Evolutionary conservation across 176 grass and related monocot genomes (phyloP), one percentile per base, ranked within the genome.

Genomic region (Otatea glauca): DNA sequence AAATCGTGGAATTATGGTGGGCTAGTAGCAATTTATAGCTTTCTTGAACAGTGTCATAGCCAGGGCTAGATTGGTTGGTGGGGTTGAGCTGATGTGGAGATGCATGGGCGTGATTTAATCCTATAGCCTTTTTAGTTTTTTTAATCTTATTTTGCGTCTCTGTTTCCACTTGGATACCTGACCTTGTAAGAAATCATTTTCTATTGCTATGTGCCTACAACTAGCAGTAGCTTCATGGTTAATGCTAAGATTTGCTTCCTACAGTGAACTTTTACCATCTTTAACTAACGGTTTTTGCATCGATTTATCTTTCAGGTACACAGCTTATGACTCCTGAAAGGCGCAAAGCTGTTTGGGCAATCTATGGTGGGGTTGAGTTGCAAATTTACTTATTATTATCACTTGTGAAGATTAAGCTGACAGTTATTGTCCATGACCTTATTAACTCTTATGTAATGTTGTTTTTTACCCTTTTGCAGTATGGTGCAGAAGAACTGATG

Each of bases 401-500:
- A 27, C 7, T 47, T 21, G 21, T 41, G 12, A 62, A 61, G 50
- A 43, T 21, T 79, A 68, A 54, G 0, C 11, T 14, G 35, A 1
- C 39, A 1, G 6, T 32, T 64, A 13, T 76, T 81, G 61, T 77
- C 17, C 21, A 5, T 55, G 43, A 3, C 6, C 7, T 25, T 41
- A 34, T 39, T 10, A 7, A 32, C 48, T 32, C 18, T 27, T 7
- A 50, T 3, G 12, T 78, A 34, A 32, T 37, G 54, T 48, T 55
- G 0, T 4, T 3, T 49, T 56, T 48, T 7, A 3, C 9, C 0
- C 3, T 70, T 70, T n/a, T 42, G 79, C 81, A 94, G 96, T 99
- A 24, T 99, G 96, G 96, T 99, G 93, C 86, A 98, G 96, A 80
- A 93, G 96, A 91, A 98, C 96, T 56, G 96, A 98, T 70, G 96